phyloP scores from a whole-genome alignment of 1,284 basidiomycete species.

The Apiotrichum gamsii region DNA sequence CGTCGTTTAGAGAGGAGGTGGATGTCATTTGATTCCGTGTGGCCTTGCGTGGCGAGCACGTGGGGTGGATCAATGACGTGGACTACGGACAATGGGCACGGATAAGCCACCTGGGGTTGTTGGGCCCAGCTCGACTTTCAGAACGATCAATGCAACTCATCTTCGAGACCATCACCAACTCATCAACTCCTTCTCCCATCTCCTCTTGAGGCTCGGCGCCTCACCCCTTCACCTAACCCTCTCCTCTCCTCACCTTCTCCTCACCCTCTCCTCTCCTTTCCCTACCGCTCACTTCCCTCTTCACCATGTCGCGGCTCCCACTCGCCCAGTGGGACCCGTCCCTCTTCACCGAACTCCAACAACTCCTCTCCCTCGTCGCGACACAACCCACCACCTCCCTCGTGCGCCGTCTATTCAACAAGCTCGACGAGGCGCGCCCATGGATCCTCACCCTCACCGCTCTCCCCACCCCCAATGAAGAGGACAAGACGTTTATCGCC shows the following conservation, averaged over 20 bases:
- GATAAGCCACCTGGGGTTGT: too few relatives aligned
- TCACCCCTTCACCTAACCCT: not conserved
- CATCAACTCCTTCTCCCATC: too few relatives aligned
- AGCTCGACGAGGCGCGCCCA: constrained; percentile 36
- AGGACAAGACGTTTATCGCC: constrained; percentile 34
- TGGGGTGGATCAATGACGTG: constrained; percentile 3
- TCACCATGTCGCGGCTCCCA: constrained; percentile 25
- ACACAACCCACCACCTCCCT: constrained; percentile 35
- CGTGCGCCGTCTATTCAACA: constrained; percentile 25
- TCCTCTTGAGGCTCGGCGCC: too few relatives aligned
- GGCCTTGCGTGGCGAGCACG: too few relatives aligned
- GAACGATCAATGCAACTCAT: not conserved
- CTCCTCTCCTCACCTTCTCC: constrained; percentile 4
- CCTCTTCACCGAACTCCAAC: constrained; percentile 36
- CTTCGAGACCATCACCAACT: not conserved
- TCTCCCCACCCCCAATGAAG: constrained; percentile 30
- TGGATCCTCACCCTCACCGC: constrained; percentile 37
- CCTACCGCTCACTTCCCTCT: not conserved
- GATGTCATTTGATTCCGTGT: constrained; percentile 1
- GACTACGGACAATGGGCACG: too few relatives aligned
- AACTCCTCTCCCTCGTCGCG: constrained; percentile 31
- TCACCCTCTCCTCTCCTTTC: not conserved
- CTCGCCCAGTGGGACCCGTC: constrained; percentile 36
- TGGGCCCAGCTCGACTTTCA: too few relatives aligned
- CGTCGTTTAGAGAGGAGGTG: too few relatives aligned